Percentiles rank a stretch among this genome's conserved stretches.
Conservation (phyloP, 345 rosid genomes). For the Arabidopsis arenosa region DNA sequence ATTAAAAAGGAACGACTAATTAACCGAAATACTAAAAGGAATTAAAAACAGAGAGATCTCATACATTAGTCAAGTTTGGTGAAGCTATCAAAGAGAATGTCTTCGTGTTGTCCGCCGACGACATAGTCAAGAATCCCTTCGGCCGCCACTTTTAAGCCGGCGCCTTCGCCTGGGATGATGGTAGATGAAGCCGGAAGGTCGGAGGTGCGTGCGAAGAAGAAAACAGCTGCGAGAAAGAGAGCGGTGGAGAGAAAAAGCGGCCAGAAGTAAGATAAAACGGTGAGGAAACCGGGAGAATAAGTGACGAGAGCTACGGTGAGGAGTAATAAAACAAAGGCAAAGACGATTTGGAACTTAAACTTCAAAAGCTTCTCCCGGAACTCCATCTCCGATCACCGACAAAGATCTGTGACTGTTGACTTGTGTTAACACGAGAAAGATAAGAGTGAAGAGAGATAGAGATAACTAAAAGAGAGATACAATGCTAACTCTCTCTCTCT, state of each 20-base stretch:
- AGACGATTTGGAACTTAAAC: slow-evolving; percentile 62
- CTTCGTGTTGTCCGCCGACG: slow-evolving; percentile 68
- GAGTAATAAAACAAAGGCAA: slow-evolving; percentile 45
- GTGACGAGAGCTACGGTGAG: slow-evolving; percentile 46
- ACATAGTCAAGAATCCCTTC: slow-evolving; percentile 79
- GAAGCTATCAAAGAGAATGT: slow-evolving; percentile 37
- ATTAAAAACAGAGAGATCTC: slow-evolving; percentile 18
- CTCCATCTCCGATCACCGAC: slow-evolving; percentile 52
- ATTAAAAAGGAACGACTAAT: background rate
- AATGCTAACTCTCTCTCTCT: background rate
- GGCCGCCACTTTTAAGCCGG: slow-evolving; percentile 56
- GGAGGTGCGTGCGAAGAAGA: slow-evolving; percentile 67
- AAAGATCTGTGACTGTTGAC: slow-evolving; percentile 29
- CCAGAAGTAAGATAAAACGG: slow-evolving; percentile 81
- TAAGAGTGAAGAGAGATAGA: slow-evolving; percentile 7
- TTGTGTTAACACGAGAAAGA: slow-evolving; percentile 8
- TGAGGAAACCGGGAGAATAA: slow-evolving; percentile 74
- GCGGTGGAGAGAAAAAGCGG: slow-evolving; percentile 91
- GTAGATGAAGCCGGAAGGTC: slow-evolving; percentile 42
- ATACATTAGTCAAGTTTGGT: slow-evolving; percentile 40
- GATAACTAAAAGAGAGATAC: background rate
- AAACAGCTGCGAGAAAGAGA: slow-evolving; percentile 72
- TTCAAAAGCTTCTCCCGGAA: slow-evolving; percentile 63
- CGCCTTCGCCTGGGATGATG: slow-evolving; percentile 44
- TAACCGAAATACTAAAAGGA: background rate